Evolutionary conservation across 306 rosid genomes (phyloP).

Genomic region (Cicer cuneatum): DNA sequence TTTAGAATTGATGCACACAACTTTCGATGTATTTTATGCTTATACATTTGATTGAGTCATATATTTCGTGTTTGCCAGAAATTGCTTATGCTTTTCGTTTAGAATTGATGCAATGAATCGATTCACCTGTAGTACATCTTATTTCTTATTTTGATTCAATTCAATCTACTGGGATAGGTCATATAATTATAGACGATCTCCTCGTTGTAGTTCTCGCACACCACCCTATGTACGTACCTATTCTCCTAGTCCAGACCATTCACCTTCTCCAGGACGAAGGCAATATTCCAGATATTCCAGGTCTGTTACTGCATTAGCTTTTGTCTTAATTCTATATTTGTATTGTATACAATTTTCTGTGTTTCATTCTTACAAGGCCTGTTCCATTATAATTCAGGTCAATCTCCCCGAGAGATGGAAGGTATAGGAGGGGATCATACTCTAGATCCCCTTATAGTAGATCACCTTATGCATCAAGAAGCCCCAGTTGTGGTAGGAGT

Average conservation of each 20-base stretch:
- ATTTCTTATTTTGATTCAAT: background rate
- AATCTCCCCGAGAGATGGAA: slow-evolving; percentile 62
- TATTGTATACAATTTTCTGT: background rate
- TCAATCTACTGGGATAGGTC: slow-evolving; percentile 45
- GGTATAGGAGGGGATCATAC: slow-evolving; percentile 58
- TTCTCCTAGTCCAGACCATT: slow-evolving; percentile 60
- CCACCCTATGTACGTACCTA: slow-evolving; percentile 53
- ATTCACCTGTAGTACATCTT: background rate
- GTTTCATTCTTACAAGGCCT: background rate
- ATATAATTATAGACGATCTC: slow-evolving; percentile 55
- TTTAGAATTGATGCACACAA: no score
- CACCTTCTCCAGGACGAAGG: slow-evolving; percentile 58
- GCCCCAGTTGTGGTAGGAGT: slow-evolving; percentile 55
- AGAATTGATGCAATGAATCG: no score
- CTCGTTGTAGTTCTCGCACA: slow-evolving; percentile 50
- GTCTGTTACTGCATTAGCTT: slow-evolving; percentile 38
- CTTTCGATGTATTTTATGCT: no score
- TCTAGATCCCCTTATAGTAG: slow-evolving; percentile 62
- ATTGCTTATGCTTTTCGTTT: no score
- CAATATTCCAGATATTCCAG: slow-evolving; percentile 63
- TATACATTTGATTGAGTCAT: no score
- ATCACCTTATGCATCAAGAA: slow-evolving; percentile 65
- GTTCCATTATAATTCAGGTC: slow-evolving; percentile 53
- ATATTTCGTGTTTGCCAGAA: no score
- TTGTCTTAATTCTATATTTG: background rate